Evolutionary conservation across 2,329 filamentous ascomycete genomes (phyloP), one percentile per base, ranked within the genome.

Genomic region (Rhynchosporium secalis): DNA sequence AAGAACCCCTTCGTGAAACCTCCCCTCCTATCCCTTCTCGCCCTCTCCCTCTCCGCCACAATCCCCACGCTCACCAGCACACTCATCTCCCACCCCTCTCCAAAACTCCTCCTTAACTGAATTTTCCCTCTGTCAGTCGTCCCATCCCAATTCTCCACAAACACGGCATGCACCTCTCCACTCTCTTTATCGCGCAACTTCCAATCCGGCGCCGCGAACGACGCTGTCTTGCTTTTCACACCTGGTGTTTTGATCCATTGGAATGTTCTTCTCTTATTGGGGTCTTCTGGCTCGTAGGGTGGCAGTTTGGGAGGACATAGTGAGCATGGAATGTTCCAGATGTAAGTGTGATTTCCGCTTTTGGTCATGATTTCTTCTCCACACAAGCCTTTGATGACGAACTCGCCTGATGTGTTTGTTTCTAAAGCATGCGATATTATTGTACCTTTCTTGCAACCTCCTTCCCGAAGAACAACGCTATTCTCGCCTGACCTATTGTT

Each of bases 11-110:
- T 49, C 26, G 56, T 58, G n/a, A 58, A 58, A 29, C 31, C 40
- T 6, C 56, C 36, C 29, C 45, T 58, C 46, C 41, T 3, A 41
- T 58, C 45, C 46, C 56, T 51, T 46, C 46, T 49, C 20, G 48
- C 48, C 45, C 56, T 41, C 56, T 51, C 56, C 56, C 46, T 49
- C 46, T 58, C 56, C 41, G 46, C 40, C 46, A 58, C 47, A 40
- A 58, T 49, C 20, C 56, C 56, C 20, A 49, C 56, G 20, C 38
- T n/a, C 4, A 58, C 56, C 46, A 58, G 29, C 28, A 58, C 46
- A 9, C 36, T 36, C 46, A 41, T 40, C 46, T 58, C 56, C 56
- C 56, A 58, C 15, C 20, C 20, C 36, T 51, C 12, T 4, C 56
- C 56, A 51, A 51, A 58, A 26, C 56, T 58, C 12, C 46, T 20